Evolutionary conservation across 148 eudicot species (phyloP).

Genomic region (Suaeda aralocaspica): DNA sequence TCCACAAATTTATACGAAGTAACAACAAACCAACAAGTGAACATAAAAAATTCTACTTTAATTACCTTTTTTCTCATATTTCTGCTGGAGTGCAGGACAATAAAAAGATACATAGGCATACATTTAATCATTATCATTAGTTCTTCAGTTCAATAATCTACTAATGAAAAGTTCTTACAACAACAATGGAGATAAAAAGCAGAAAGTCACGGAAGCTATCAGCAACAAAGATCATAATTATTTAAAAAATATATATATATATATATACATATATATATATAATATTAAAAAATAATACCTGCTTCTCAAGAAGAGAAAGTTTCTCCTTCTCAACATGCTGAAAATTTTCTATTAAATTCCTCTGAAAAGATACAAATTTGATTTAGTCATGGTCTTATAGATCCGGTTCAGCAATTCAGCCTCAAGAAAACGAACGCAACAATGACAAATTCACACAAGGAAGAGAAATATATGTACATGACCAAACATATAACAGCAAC

Average conservation of each 20-base stretch:
- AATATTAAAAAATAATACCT: constrained; percentile 47
- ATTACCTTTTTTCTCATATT: no score
- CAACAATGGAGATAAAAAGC: background rate
- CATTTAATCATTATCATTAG: background rate
- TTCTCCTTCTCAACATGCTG: constrained; percentile 51
- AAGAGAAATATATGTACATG: constrained; percentile 3
- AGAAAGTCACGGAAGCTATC: background rate
- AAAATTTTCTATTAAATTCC: constrained; percentile 41
- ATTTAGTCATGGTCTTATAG: background rate
- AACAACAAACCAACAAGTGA: no score
- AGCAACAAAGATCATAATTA: background rate
- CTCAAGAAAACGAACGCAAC: background rate
- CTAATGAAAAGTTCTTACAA: background rate
- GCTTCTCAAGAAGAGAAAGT: constrained; percentile 43
- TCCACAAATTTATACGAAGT: no score
- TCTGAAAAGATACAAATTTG: constrained; percentile 17
- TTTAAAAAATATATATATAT: no score
- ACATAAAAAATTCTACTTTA: no score
- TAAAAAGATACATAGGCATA: no score
- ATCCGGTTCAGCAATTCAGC: background rate
- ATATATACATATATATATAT: no score
- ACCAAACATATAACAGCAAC: background rate
- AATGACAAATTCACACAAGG: constrained; percentile 1
- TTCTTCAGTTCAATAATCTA: background rate
- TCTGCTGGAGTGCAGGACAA: no score